These are phyloP conservation scores for Corchorus capsularis DNA, from an alignment of 345 rosid genomes.

Conservation along the genomic window DNA sequence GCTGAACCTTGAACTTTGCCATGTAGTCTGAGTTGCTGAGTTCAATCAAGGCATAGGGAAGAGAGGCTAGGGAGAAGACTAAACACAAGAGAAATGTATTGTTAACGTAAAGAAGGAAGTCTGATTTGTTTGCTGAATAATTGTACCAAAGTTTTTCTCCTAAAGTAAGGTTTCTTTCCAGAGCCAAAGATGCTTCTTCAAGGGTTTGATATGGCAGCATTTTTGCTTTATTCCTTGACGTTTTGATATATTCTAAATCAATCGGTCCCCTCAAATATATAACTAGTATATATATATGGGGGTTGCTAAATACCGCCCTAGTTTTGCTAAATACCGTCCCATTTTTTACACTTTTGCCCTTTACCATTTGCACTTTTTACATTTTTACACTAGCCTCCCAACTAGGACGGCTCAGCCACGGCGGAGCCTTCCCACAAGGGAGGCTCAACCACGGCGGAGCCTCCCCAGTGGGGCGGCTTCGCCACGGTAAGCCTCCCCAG, in stretches of 20 bases:
- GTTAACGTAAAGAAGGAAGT: conserved; percentile 79
- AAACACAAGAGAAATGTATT: conserved; percentile 62
- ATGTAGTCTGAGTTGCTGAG: conserved; percentile 42
- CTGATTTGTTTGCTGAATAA: conserved; percentile 77
- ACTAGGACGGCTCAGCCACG: too few species aligned
- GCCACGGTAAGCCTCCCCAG: too few species aligned
- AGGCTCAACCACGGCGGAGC: too few species aligned
- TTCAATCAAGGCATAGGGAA: conserved; percentile 60
- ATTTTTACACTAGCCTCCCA: too few species aligned
- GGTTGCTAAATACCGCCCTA: too few species aligned
- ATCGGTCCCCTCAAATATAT: neutral
- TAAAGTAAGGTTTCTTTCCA: conserved; percentile 70
- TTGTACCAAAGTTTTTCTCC: conserved; percentile 75
- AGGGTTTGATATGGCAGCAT: conserved; percentile 73
- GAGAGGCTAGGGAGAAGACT: conserved; percentile 66
- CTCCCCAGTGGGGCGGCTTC: too few species aligned
- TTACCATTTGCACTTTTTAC: too few species aligned
- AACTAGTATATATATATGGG: too few species aligned
- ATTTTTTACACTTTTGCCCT: too few species aligned
- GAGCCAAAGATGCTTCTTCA: conserved; percentile 56
- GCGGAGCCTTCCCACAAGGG: too few species aligned
- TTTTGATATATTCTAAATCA: neutral
- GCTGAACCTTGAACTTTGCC: conserved; percentile 73
- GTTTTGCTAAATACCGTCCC: too few species aligned
- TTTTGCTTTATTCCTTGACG: neutral